Evolutionary conservation across 257 asterid species (phyloP).

Genomic region (Plantago ovata): DNA sequence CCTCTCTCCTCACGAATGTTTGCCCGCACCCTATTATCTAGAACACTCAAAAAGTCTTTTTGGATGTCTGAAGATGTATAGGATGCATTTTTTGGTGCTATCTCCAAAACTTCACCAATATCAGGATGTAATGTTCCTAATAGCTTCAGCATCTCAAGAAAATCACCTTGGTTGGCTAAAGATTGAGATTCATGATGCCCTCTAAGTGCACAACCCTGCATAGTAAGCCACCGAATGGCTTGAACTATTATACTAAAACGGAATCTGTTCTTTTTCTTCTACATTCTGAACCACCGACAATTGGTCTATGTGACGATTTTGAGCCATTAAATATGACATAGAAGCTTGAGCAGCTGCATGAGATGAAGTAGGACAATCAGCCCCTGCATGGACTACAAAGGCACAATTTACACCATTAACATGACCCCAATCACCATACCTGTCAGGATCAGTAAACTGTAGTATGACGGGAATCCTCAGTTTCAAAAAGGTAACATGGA

Average conservation of each 20-base stretch:
- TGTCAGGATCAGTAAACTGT: no score
- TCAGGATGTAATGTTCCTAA: neutral
- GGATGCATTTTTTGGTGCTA: neutral
- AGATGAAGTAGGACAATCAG: no score
- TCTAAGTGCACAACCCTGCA: neutral
- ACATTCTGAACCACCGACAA: no score
- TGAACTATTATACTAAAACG: neutral
- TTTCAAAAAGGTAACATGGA: neutral
- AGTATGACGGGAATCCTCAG: neutral
- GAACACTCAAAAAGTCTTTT: neutral
- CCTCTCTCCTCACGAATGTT: conserved; percentile 5
- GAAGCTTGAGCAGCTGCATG: no score
- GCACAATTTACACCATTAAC: no score
- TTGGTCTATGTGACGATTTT: no score
- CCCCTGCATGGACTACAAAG: no score
- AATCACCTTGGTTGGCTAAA: neutral
- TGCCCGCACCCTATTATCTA: neutral
- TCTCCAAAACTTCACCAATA: neutral
- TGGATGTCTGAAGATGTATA: neutral
- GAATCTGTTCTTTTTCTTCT: neutral
- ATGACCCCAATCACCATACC: no score
- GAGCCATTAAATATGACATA: no score
- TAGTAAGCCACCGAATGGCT: neutral
- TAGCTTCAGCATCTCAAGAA: neutral
- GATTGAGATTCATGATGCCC: neutral